phyloP scores from a whole-genome alignment of 768 basidiomycete genomes.

The Auricularia sp. region DNA sequence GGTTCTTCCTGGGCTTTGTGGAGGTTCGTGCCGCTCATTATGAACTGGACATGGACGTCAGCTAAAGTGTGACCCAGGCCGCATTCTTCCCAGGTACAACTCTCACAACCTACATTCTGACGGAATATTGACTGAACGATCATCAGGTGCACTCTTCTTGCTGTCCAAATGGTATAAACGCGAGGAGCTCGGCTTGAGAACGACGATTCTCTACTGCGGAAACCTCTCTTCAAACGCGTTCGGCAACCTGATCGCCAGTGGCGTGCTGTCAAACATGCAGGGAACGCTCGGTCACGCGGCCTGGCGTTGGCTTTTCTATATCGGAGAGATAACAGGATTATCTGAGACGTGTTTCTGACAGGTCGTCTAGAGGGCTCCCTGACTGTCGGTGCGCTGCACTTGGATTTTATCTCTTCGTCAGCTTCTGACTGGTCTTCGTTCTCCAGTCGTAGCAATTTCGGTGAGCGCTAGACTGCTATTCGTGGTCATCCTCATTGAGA shows the following conservation, averaged over 20 bases:
- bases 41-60: too few species aligned
- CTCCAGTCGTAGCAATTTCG: slow-evolving; percentile 22
- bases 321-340: slow-evolving; percentile 36
- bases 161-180: slow-evolving; percentile 67
- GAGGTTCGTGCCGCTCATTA: slow-evolving; percentile 6
- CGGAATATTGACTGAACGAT: not conserved
- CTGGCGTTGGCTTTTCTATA: slow-evolving; percentile 69
- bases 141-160: slow-evolving; percentile 38
- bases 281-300: slow-evolving; percentile 56
- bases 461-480: not conserved
- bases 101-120: not conserved
- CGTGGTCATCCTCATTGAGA: slow-evolving; percentile 28
- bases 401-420: not conserved
- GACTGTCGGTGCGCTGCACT: slow-evolving; percentile 2
- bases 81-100: slow-evolving; percentile 53
- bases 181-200: slow-evolving; percentile 59
- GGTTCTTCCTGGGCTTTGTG: slow-evolving; percentile 72
- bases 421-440: slow-evolving; percentile 23
- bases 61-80: slow-evolving; percentile 20
- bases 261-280: slow-evolving; percentile 63
- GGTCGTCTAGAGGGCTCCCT: not conserved
- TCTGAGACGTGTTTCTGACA: not conserved
- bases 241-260: slow-evolving; percentile 68
- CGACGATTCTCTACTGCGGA: slow-evolving; percentile 60
- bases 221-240: slow-evolving; percentile 74